Conservation (phyloP, 192 early-diverging fungal genomes). For the Backusella tarrabulga region DNA sequence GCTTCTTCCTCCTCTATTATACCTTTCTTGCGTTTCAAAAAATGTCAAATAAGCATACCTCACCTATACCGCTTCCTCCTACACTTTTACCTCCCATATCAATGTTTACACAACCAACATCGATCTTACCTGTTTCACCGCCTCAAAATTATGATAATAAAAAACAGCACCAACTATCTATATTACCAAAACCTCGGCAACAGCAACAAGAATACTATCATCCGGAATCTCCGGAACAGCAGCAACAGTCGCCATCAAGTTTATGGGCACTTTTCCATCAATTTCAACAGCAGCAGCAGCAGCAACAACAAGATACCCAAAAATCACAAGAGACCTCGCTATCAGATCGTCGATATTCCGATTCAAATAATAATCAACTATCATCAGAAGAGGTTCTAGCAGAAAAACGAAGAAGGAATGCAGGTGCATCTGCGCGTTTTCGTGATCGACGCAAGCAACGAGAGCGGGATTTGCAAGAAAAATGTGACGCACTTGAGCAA, state of each 20-base stretch:
- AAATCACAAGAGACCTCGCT: background rate
- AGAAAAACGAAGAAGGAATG: slow-evolving; percentile 61
- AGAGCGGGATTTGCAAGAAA: slow-evolving; percentile 53
- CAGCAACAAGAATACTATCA: slow-evolving; percentile 11
- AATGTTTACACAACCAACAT: slow-evolving; percentile 5
- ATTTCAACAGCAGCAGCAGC: slow-evolving; percentile 8
- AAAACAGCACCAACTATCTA: background rate
- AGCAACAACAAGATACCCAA: background rate
- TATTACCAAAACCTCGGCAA: background rate
- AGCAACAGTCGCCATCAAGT: background rate
- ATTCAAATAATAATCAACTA: slow-evolving; percentile 16
- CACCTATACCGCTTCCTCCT: background rate
- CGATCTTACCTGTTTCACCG: background rate
- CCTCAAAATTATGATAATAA: background rate
- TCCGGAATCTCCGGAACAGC: slow-evolving; percentile 1
- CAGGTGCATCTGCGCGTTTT: slow-evolving; percentile 62
- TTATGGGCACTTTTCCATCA: slow-evolving; percentile 12
- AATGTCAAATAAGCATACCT: background rate
- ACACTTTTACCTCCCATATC: slow-evolving; percentile 32
- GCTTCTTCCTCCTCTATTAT: background rate
- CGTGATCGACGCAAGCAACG: slow-evolving; percentile 64
- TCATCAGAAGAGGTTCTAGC: slow-evolving; percentile 53
- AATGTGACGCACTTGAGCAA: slow-evolving; percentile 51
- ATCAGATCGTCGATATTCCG: background rate
- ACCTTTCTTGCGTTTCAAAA: background rate